Evolutionary conservation across 2,329 filamentous ascomycete species (phyloP), one percentile per base, ranked within the genome.

Genomic region (Herpomyces periplanetae): DNA sequence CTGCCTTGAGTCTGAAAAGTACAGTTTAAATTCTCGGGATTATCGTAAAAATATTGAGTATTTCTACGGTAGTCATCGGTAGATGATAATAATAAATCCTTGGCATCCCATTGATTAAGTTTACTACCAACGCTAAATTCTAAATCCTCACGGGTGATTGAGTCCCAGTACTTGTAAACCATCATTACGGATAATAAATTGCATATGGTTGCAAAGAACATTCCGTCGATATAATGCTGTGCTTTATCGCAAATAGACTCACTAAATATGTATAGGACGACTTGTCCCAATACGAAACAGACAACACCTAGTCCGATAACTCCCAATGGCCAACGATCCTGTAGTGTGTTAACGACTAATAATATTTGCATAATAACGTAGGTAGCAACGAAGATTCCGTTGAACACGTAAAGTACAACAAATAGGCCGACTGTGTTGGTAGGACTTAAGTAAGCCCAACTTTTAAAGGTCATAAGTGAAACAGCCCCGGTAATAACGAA

Each of bases 101-200:
- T 91, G 34, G 91, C 64, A 35, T 96, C 80, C 80, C 80, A 96
- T 38, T 80, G 88, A 43, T 87, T 84, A 41, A 68, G 64, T 37
- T 75, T 68, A 23, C 69, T 69, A 27, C 75, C 75, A 19, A 96
- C 80, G 2, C 71, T 87, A 41, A 96, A 96, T 37, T 96, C 80
- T 27, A 96, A 60, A 37, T 96, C 80, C 42, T 96, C 80, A 34
- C 66, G 71, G 10, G 80, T 96, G 38, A 96, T 96, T 8, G 73
- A 88, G 35, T 96, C 80, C 80, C 80, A 96, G 47, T 85, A 96
- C 71, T 96, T 96, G 51, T 96, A 96, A 14, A 96, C 60, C 80
- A 91, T 96, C 80, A 96, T 96, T 24, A 96, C 75, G 6, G 60
- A 69, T 16, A 96, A 45, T 17, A 96, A 42, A 34, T 96, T 96